Evolutionary conservation across 768 basidiomycete species (phyloP).

Genomic region (Boletus tomentosulus): DNA sequence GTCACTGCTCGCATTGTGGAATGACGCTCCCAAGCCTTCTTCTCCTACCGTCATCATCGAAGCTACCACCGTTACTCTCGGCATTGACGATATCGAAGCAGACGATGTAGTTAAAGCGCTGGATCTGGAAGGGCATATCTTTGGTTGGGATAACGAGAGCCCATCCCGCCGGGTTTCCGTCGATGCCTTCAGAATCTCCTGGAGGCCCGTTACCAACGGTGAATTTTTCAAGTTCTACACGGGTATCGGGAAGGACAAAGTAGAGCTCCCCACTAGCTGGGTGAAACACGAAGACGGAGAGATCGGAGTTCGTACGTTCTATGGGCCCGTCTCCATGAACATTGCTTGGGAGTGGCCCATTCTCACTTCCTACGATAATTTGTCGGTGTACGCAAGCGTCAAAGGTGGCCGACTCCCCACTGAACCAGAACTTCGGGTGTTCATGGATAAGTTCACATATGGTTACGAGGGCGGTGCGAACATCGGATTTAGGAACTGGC

Average conservation of each 20-base stretch:
- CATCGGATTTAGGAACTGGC: slow-evolving; percentile 89
- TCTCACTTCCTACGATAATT: slow-evolving; percentile 68
- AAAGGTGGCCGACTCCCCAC: slow-evolving; percentile 95
- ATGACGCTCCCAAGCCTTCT: slow-evolving; percentile 39
- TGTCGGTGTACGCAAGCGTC: slow-evolving; percentile 75
- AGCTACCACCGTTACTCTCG: slow-evolving; percentile 57
- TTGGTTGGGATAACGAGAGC: slow-evolving; percentile 95
- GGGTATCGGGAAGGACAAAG: slow-evolving; percentile 39
- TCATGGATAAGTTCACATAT: slow-evolving; percentile 68
- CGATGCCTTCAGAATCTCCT: slow-evolving; percentile 68
- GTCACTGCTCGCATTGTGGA: slow-evolving; percentile 46
- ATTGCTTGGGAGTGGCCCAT: slow-evolving; percentile 86
- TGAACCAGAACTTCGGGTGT: slow-evolving; percentile 79
- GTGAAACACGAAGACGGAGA: slow-evolving; percentile 11
- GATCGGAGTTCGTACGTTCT: slow-evolving; percentile 73
- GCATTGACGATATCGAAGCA: slow-evolving; percentile 78
- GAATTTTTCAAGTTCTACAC: slow-evolving; percentile 73
- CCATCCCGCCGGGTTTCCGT: slow-evolving; percentile 62
- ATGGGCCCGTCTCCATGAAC: slow-evolving; percentile 76
- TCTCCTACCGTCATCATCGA: slow-evolving; percentile 51
- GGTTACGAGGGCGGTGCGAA: slow-evolving; percentile 80
- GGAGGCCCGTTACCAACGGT: slow-evolving; percentile 85
- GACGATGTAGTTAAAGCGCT: slow-evolving; percentile 48
- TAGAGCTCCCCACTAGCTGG: slow-evolving; percentile 31
- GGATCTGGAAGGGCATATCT: slow-evolving; percentile 56